phyloP scores from a whole-genome alignment of 2,329 filamentous ascomycete species.

The Pseudovirgaria hyperparasitica region DNA sequence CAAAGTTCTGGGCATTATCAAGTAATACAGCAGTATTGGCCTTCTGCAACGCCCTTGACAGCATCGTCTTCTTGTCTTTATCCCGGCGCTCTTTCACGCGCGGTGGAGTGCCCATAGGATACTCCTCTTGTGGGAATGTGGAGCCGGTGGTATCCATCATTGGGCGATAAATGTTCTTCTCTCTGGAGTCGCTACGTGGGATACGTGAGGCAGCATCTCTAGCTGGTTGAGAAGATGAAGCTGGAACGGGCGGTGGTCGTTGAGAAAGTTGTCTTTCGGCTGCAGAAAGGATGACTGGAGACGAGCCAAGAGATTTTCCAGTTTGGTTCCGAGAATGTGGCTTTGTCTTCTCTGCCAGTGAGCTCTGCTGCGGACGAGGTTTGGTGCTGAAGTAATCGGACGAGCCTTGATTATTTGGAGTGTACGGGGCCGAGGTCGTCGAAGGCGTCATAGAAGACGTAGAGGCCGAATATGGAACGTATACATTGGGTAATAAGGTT shows the following conservation, averaged over 20 bases:
- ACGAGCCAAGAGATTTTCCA: slow-evolving; percentile 20
- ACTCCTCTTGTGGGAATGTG: no score
- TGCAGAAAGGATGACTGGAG: slow-evolving; percentile 18
- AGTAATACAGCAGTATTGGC: slow-evolving; percentile 91
- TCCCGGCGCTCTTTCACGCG: slow-evolving; percentile 31
- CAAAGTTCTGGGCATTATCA: slow-evolving; percentile 91
- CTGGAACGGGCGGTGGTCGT: no score
- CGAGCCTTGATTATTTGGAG: slow-evolving; percentile 13
- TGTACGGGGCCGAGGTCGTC: slow-evolving; percentile 22
- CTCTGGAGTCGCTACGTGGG: no score
- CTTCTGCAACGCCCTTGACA: slow-evolving; percentile 89
- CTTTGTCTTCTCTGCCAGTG: slow-evolving; percentile 8
- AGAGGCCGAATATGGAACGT: slow-evolving; percentile 23
- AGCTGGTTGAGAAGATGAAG: no score
- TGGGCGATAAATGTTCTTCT: no score
- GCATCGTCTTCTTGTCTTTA: slow-evolving; percentile 72
- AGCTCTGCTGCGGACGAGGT: slow-evolving; percentile 9
- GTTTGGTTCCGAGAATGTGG: slow-evolving; percentile 19
- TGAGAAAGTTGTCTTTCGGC: slow-evolving; percentile 18
- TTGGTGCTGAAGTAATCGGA: slow-evolving; percentile 28
- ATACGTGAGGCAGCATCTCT: no score
- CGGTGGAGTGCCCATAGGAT: slow-evolving; percentile 18
- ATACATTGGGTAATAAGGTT: slow-evolving; percentile 20
- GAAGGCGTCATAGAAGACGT: slow-evolving; percentile 16
- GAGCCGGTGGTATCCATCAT: no score